These are phyloP conservation scores for Malus sylvestris DNA, from an alignment of 306 rosid genomes.

Conservation along the genomic window DNA sequence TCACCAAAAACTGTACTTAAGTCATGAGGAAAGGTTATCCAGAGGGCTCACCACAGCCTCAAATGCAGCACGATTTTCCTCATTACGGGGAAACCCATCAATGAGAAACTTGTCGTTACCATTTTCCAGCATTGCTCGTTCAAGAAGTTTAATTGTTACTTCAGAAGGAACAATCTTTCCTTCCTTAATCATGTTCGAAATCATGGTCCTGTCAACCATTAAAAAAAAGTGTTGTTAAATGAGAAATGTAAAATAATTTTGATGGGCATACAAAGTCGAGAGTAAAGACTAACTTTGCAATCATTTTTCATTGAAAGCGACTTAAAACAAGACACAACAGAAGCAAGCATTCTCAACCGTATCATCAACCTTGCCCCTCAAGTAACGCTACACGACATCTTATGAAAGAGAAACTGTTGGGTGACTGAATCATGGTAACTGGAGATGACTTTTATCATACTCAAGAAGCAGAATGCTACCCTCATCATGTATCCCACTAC, in stretches of 20 bases:
- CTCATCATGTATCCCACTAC: neutral
- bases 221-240: conserved; percentile 16
- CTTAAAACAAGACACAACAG: neutral
- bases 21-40: neutral
- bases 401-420: neutral
- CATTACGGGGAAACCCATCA: conserved; percentile 99
- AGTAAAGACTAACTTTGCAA: neutral
- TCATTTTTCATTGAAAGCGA: neutral
- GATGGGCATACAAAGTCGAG: neutral
- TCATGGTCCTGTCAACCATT: conserved; percentile 68
- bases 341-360: neutral
- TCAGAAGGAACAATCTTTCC: conserved; percentile 95
- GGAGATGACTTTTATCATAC: neutral
- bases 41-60: conserved; percentile 65
- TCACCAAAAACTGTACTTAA: neutral
- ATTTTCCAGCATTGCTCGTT: conserved; percentile 64
- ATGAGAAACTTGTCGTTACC: conserved; percentile 88
- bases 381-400: neutral
- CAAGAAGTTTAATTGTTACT: conserved; percentile 89
- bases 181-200: conserved; percentile 87
- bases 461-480: neutral
- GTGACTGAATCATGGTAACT: neutral
- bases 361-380: neutral
- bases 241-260: neutral
- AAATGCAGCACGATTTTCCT: conserved; percentile 99